A percentile compares a stretch with the other conserved stretches of the same genome.
These are phyloP conservation scores for Cystoisospora suis DNA, from an alignment of 169 alveolate species.

Conservation along the genomic window DNA sequence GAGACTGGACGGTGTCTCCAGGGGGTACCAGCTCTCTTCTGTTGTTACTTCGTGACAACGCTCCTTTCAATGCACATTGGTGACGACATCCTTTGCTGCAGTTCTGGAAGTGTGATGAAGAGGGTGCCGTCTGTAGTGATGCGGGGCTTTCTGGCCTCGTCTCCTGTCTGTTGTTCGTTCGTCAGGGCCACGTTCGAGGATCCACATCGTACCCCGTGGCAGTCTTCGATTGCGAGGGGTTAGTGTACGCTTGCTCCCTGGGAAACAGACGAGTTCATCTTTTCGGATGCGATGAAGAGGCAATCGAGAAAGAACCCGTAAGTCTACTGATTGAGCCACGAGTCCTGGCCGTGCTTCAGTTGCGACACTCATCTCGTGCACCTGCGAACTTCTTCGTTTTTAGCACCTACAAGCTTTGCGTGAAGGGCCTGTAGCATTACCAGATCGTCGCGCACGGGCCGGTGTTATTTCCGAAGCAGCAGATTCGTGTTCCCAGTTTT, in stretches of 20 bases:
- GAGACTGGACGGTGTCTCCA: neutral
- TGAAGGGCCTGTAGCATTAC: too few species aligned
- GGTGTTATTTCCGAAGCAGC: too few species aligned
- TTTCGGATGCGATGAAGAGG: conserved; percentile 26
- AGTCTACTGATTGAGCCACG: neutral
- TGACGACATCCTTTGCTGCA: too few species aligned
- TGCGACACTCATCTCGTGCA: neutral
- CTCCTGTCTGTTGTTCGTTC: neutral
- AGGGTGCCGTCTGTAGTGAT: neutral
- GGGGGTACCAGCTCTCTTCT: neutral
- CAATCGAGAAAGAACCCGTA: conserved; percentile 18
- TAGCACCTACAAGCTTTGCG: too few species aligned
- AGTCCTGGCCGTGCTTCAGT: neutral
- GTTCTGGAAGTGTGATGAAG: too few species aligned
- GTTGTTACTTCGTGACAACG: neutral
- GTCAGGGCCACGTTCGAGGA: conserved; percentile 25
- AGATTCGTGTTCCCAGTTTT: too few species aligned
- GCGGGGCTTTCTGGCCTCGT: neutral
- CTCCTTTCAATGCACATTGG: too few species aligned
- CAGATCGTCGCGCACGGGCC: too few species aligned
- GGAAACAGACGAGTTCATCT: conserved; percentile 1
- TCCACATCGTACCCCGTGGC: neutral
- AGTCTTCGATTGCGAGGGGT: conserved; percentile 36
- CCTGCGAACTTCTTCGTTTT: neutral
- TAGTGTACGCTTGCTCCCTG: conserved; percentile 30